Evolutionary conservation across 352 stramenopile species (phyloP).

Genomic region (Phytopythium kandeliae): DNA sequence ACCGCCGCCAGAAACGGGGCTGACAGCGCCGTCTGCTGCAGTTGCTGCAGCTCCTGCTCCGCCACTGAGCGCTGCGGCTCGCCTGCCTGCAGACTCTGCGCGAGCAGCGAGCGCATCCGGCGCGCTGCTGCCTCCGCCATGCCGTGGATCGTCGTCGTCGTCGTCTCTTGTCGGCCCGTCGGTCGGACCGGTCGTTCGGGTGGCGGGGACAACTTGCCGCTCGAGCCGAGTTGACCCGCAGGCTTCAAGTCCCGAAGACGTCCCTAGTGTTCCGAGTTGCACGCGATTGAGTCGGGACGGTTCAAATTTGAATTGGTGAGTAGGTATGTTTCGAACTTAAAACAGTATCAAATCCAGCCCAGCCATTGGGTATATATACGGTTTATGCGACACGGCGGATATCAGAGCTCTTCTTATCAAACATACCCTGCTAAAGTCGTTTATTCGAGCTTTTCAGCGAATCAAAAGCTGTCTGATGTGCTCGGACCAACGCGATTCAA

Average conservation of each 20-base stretch:
- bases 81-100: conserved; percentile 29
- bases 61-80: conserved; percentile 36
- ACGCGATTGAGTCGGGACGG: not conserved
- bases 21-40: conserved; percentile 29
- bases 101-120: conserved; percentile 47
- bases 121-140: conserved; percentile 18
- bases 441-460: too few relatives aligned
- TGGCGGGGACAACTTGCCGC: too few relatives aligned
- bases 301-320: conserved; percentile 1
- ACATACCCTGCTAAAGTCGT: too few relatives aligned
- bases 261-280: conserved; percentile 1
- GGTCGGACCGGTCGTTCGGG: not conserved
- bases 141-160: not conserved
- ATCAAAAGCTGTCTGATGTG: too few relatives aligned
- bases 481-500: too few relatives aligned
- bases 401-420: too few relatives aligned
- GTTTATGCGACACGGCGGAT: too few relatives aligned
- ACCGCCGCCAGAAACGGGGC: conserved; percentile 34
- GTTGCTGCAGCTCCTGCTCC: conserved; percentile 48
- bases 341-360: too few relatives aligned
- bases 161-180: conserved; percentile 3
- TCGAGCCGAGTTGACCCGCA: too few relatives aligned
- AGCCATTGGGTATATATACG: too few relatives aligned
- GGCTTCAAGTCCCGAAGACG: not conserved
- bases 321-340: too few relatives aligned